phyloP scores from a whole-genome alignment of 768 basidiomycete species.

The Holtermannia corniformis region DNA sequence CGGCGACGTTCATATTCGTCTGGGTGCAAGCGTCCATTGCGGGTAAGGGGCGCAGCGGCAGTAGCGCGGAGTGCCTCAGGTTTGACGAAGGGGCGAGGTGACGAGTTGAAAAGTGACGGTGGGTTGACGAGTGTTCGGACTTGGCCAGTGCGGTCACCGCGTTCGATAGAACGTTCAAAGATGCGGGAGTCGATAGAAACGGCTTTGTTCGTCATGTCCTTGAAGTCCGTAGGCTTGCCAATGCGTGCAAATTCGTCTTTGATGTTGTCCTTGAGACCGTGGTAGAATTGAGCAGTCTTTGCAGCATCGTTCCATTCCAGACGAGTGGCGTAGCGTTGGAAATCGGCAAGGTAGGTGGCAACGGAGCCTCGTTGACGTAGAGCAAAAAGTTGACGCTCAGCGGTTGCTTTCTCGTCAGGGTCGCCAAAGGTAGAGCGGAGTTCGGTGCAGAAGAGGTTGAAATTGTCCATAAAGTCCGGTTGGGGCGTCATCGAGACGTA shows the following conservation, averaged over 20 bases:
- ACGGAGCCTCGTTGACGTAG: constrained; percentile 11
- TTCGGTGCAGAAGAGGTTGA: background rate
- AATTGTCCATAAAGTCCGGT: background rate
- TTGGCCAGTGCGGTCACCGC: constrained; percentile 7
- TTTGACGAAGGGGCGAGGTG: too few species aligned
- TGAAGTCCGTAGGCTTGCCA: constrained; percentile 1
- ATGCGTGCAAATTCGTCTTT: constrained; percentile 11
- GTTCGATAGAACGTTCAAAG: constrained; percentile 7
- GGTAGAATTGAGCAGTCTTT: constrained; percentile 17
- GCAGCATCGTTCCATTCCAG: constrained; percentile 6
- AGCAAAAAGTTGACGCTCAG: background rate
- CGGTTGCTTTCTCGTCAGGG: constrained; percentile 15
- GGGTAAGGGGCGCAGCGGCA: too few species aligned
- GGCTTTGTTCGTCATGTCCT: constrained; percentile 5
- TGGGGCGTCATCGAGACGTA: background rate
- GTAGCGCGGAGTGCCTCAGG: too few species aligned
- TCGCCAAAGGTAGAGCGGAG: constrained; percentile 11
- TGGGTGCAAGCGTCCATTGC: too few species aligned
- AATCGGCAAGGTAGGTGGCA: constrained; percentile 9
- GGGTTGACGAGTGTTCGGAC: too few species aligned
- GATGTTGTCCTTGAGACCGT: constrained; percentile 11
- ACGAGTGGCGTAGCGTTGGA: constrained; percentile 3
- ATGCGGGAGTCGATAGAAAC: constrained; percentile 11
- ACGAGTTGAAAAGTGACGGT: too few species aligned
- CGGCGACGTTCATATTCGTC: too few species aligned